phyloP scores from a whole-genome alignment of 352 stramenopile genomes.

The Thraustotheca clavata region DNA sequence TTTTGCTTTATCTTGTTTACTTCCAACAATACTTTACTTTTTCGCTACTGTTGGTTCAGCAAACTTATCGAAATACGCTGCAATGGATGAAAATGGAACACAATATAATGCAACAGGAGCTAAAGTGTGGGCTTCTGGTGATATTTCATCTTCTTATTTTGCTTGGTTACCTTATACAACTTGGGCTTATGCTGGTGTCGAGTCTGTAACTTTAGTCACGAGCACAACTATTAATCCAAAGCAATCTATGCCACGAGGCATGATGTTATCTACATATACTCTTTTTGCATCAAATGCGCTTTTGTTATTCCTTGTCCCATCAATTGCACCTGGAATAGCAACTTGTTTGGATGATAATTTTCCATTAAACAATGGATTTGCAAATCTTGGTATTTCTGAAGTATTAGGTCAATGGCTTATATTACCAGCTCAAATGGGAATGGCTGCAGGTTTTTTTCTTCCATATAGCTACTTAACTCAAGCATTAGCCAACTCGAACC shows the following conservation, averaged over 20 bases:
- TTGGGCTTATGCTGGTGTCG: background rate
- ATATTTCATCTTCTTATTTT: background rate
- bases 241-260: background rate
- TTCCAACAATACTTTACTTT: background rate
- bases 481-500: conserved; percentile 12
- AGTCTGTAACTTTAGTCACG: background rate
- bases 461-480: background rate
- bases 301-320: background rate
- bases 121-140: background rate
- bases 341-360: background rate
- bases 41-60: background rate
- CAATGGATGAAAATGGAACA: background rate
- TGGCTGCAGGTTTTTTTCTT: conserved; percentile 10
- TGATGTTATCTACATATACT: background rate
- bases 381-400: background rate
- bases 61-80: background rate
- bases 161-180: background rate
- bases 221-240: background rate
- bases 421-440: conserved; percentile 6
- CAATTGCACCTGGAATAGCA: background rate
- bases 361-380: background rate
- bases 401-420: background rate
- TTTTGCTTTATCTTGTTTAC: background rate
- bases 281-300: background rate
- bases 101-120: background rate